A percentile compares a stretch with the other conserved stretches of the same genome.
These are phyloP conservation scores for Mycena citricolor DNA, from an alignment of 1,284 basidiomycete species.

Conservation along the genomic window DNA sequence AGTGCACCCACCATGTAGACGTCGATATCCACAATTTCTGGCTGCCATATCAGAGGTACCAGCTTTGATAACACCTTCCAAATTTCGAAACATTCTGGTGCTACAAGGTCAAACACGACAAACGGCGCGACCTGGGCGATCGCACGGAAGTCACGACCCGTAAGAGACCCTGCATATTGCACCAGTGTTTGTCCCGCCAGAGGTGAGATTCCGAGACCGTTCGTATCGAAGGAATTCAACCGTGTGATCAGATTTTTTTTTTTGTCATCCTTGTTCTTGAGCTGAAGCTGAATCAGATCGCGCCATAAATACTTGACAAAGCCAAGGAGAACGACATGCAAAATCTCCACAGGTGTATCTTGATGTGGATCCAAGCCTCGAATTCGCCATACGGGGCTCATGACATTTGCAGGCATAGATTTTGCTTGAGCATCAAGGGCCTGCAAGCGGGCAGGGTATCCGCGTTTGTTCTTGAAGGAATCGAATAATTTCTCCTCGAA, in stretches of 20 bases:
- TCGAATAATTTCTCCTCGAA: constrained; percentile 26
- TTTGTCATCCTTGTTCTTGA: constrained; percentile 24
- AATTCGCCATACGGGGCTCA: constrained; percentile 29
- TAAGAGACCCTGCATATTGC: constrained; percentile 35
- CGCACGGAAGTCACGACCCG: constrained; percentile 35
- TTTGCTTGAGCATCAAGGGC: constrained; percentile 19
- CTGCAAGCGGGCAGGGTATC: neutral
- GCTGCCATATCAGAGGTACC: constrained; percentile 37
- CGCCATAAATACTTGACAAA: constrained; percentile 42
- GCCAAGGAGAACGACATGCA: constrained; percentile 39
- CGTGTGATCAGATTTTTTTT: constrained; percentile 25
- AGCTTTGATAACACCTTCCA: constrained; percentile 35
- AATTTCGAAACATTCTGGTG: constrained; percentile 22
- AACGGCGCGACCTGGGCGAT: constrained; percentile 39
- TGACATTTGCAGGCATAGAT: constrained; percentile 21
- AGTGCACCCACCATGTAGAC: constrained; percentile 29
- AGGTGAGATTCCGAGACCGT: constrained; percentile 30
- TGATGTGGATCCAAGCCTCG: constrained; percentile 33
- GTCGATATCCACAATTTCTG: constrained; percentile 33
- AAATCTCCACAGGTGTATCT: constrained; percentile 38
- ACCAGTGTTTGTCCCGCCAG: constrained; percentile 34
- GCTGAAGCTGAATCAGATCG: constrained; percentile 29
- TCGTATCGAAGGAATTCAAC: constrained; percentile 29
- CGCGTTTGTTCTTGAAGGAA: constrained; percentile 23
- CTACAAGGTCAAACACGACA: constrained; percentile 34